A percentile compares a stretch with the other conserved stretches of the same genome.
These are phyloP conservation scores for Wickerhamiella occidentalis DNA, from an alignment of 805 yeast species.

Conservation along the genomic window DNA sequence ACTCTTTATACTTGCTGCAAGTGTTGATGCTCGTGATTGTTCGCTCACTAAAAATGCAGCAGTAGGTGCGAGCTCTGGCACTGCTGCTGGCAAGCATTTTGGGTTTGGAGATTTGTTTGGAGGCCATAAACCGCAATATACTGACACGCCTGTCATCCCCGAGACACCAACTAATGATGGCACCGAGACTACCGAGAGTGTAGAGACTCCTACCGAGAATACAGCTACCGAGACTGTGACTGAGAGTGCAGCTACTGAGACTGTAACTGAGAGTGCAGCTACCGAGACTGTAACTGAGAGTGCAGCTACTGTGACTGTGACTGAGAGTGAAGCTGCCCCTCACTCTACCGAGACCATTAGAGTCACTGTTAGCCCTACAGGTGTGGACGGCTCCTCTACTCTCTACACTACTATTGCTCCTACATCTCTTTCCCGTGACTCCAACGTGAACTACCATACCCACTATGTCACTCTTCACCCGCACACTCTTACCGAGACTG, in stretches of 20 bases:
- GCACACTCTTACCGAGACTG: background rate
- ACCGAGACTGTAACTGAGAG: background rate
- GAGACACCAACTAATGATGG: background rate
- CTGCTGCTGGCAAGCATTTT: background rate
- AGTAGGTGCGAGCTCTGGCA: background rate
- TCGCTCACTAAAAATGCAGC: background rate
- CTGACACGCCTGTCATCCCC: background rate
- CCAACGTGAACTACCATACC: conserved; percentile 8
- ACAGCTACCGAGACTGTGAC: background rate
- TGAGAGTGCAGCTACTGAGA: background rate
- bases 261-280: background rate
- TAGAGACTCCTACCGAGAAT: background rate
- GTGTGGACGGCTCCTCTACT: conserved; percentile 2
- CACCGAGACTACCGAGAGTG: background rate
- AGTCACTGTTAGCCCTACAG: background rate
- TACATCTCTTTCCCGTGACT: background rate
- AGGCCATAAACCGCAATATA: background rate
- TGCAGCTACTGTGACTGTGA: background rate
- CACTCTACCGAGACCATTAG: background rate
- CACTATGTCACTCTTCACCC: conserved; percentile 4
- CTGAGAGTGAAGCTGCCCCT: background rate
- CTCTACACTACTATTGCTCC: conserved; percentile 1
- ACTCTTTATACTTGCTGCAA: background rate
- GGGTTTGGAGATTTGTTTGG: background rate
- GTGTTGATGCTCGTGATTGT: background rate